Base-by-base conservation (phyloP, 192 early-diverging fungal species). In the Umbelopsis sp. region DNA sequence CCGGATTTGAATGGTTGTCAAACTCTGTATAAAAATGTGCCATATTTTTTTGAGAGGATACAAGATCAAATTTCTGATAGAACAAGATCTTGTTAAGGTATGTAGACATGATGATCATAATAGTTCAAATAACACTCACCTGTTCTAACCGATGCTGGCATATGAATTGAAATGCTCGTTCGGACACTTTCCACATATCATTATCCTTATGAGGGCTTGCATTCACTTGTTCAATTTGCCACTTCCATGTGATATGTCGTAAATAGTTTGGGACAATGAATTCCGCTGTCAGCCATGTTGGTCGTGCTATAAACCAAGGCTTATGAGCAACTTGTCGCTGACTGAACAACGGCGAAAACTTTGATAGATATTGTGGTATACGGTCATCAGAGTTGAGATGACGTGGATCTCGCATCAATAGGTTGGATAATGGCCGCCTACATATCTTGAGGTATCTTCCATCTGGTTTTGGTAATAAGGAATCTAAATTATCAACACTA, bases 1-100 rank as follows among this genome's bases (percentile, higher is more conserved):
- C 38, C 12, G 26, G 41, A 45, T 31, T 62, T 34, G 31, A 17
- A 45, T 59, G 25, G 38, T 36, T 26, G 6, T 80, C 65, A 4
- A 86, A 22, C 70, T 88, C 87, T 20, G 77, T 79, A 72, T 83
- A 86, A 67, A 85, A 86, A 24, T 84, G 77, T 34, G 73, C 69
- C 12, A 70, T 68, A 50, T 81, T 65, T 1, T 75, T 71, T 25
- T 79, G 75, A 11, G 73, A 74, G 0, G 79, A 79, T 1, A 82
- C 73, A 9, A 86, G 25, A n/a, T 75, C 34, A 69, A 74, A 86
- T 3, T 77, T 65, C 53, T 76, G 32, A 24, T 16, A 31, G 53
- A 2, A 16, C 31, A 53, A n/a, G 21, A 17, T 34, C 2, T 49
- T 17, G 3, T 49, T 49, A 49, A 21, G 20, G 16, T 17, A n/a